Evolutionary conservation across 2,329 filamentous ascomycete species (phyloP).

Genomic region (Clarireedia paspali): DNA sequence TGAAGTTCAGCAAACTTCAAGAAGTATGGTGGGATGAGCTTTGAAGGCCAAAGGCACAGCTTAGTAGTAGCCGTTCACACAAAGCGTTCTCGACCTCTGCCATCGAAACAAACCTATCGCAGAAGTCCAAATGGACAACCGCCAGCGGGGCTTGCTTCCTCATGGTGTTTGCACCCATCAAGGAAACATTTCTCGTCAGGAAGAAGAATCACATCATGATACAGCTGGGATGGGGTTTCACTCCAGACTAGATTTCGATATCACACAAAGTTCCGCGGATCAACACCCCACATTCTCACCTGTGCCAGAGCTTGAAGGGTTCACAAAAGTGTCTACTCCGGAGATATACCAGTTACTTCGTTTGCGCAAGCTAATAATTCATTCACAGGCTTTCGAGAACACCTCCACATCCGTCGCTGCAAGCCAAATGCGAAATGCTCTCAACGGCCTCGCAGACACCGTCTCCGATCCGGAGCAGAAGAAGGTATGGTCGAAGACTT

Average conservation of each 20-base stretch:
- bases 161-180: slow-evolving; percentile 16
- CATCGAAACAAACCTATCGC: neutral
- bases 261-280: neutral
- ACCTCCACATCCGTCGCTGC: slow-evolving; percentile 96
- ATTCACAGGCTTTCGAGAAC: slow-evolving; percentile 86
- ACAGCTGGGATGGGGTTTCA: neutral
- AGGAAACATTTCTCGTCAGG: neutral
- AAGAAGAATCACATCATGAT: slow-evolving; percentile 8
- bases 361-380: neutral
- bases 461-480: slow-evolving; percentile 75
- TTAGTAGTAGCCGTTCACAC: neutral
- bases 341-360: neutral
- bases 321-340: neutral
- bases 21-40: neutral
- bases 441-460: slow-evolving; percentile 86
- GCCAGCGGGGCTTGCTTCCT: slow-evolving; percentile 12
- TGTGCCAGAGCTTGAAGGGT: neutral
- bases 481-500: slow-evolving; percentile 54
- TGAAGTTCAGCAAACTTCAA: neutral
- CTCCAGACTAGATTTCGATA: neutral
- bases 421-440: slow-evolving; percentile 96
- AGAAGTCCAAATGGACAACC: neutral
- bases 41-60: neutral
- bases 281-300: neutral
- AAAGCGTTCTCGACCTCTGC: neutral